These are phyloP conservation scores for Geotrichum candidum DNA, from an alignment of 1,139 yeast genomes.

Conservation along the genomic window DNA sequence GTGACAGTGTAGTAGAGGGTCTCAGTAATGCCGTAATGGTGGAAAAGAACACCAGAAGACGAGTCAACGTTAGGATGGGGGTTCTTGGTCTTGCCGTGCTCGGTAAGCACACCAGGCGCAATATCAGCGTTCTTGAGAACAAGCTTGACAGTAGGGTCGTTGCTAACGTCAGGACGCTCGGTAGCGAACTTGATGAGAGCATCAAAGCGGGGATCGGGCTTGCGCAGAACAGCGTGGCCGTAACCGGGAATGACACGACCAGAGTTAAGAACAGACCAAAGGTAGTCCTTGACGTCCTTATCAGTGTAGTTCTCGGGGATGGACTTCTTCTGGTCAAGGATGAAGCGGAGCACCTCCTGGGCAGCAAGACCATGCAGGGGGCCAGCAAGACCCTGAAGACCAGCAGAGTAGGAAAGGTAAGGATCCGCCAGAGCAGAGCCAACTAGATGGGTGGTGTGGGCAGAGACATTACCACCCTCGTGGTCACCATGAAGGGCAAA, in stretches of 20 bases:
- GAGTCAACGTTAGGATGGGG: slow-evolving; percentile 99
- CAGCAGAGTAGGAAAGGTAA: slow-evolving; percentile 87
- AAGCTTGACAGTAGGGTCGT: slow-evolving; percentile 57
- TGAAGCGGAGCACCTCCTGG: slow-evolving; percentile 95
- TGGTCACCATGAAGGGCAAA: slow-evolving; percentile 94
- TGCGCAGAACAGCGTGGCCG: slow-evolving; percentile 94
- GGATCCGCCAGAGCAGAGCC: slow-evolving; percentile 95
- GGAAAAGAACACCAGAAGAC: slow-evolving; percentile 93
- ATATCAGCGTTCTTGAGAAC: slow-evolving; percentile 89
- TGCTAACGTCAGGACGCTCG: slow-evolving; percentile 31
- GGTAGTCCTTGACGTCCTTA: slow-evolving; percentile 73
- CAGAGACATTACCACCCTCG: slow-evolving; percentile 98
- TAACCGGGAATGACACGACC: slow-evolving; percentile 98
- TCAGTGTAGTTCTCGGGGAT: slow-evolving; percentile 67
- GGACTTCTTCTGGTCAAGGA: slow-evolving; percentile 72
- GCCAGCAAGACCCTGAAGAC: slow-evolving; percentile 95
- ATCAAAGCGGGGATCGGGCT: slow-evolving; percentile 95
- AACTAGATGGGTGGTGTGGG: slow-evolving; percentile 94
- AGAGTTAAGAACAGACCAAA: slow-evolving; percentile 85
- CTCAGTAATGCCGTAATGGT: slow-evolving; percentile 94
- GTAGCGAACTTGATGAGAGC: slow-evolving; percentile 93
- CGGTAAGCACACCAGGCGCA: slow-evolving; percentile 90
- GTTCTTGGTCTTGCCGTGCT: slow-evolving; percentile 98
- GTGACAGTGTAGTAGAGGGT: slow-evolving; percentile 95
- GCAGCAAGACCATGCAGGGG: slow-evolving; percentile 98